Conservation (phyloP, 2,329 filamentous ascomycete genomes). For the Fusarium liriodendri region DNA sequence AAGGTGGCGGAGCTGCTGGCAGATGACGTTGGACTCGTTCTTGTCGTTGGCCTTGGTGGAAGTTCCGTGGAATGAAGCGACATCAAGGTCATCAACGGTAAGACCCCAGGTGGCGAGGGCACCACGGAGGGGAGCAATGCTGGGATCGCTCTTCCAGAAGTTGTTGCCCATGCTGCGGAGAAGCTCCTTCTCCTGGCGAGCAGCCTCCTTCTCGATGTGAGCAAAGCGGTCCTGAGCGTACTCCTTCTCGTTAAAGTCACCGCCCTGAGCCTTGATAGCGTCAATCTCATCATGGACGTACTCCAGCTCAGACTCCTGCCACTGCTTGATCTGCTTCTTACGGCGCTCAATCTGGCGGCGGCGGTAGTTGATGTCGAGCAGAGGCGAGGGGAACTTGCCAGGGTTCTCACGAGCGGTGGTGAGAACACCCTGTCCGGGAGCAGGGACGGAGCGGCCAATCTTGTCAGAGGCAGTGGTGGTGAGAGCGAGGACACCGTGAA, state of each 20-base stretch:
- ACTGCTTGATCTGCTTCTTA: conserved; percentile 93
- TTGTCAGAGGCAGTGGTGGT: conserved; percentile 98
- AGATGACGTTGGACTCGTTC: conserved; percentile 98
- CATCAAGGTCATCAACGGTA: conserved; percentile 93
- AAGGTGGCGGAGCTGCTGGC: conserved; percentile 94
- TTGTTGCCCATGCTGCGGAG: conserved; percentile 94
- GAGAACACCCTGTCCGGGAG: conserved; percentile 95
- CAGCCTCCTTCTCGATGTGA: conserved; percentile 88
- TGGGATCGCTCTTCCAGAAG: conserved; percentile 97
- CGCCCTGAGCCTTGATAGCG: conserved; percentile 85
- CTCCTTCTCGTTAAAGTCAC: conserved; percentile 81
- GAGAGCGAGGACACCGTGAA: conserved; percentile 92
- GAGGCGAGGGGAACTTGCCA: conserved; percentile 92
- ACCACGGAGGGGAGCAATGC: conserved; percentile 94
- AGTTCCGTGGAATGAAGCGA: conserved; percentile 98
- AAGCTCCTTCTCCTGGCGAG: conserved; percentile 92
- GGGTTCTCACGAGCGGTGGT: conserved; percentile 92
- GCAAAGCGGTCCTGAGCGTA: conserved; percentile 86
- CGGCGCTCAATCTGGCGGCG: conserved; percentile 94
- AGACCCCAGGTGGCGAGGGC: conserved; percentile 98
- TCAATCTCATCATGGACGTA: conserved; percentile 93
- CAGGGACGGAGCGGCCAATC: conserved; percentile 97
- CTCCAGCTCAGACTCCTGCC: conserved; percentile 94
- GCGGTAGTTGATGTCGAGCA: conserved; percentile 97
- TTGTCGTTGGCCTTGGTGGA: conserved; percentile 99